Evolutionary conservation across 2,329 filamentous ascomycete species (phyloP).

Genomic region (Penicillium sp.): DNA sequence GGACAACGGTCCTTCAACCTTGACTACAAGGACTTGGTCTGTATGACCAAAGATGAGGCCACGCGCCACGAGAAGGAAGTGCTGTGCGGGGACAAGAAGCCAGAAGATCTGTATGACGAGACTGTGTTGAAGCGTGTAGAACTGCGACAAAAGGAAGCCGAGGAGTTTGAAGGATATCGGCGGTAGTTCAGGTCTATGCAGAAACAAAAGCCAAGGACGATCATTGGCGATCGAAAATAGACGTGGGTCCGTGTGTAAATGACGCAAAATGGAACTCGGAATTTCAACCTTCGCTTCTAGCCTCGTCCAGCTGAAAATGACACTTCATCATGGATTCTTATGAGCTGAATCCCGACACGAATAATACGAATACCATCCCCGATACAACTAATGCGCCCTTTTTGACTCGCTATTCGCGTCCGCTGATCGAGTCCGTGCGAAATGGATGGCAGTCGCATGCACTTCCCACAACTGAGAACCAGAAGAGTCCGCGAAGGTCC

Average conservation of each 20-base stretch:
- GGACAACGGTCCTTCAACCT: constrained; percentile 73
- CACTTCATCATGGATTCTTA: too few relatives aligned
- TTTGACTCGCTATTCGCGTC: constrained; percentile 19
- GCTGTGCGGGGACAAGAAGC: constrained; percentile 59
- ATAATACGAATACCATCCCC: constrained; percentile 24
- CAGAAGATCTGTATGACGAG: constrained; percentile 68
- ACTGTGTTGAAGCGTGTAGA: constrained; percentile 63
- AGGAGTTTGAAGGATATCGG: constrained; percentile 48
- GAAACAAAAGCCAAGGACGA: too few relatives aligned
- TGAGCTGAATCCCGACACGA: too few relatives aligned
- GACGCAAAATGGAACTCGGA: too few relatives aligned
- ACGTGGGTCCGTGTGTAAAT: too few relatives aligned
- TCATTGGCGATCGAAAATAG: too few relatives aligned
- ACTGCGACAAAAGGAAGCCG: constrained; percentile 61
- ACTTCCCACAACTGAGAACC: constrained; percentile 15
- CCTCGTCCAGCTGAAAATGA: too few relatives aligned
- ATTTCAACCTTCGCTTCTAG: too few relatives aligned
- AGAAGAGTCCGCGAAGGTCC: constrained; percentile 19
- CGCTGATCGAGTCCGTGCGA: constrained; percentile 36
- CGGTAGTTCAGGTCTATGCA: too few relatives aligned
- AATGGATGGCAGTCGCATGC: constrained; percentile 36
- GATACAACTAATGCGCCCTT: constrained; percentile 8
- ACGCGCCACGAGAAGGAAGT: constrained; percentile 72
- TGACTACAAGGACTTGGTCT: constrained; percentile 65
- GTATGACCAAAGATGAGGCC: constrained; percentile 90